Conservation (phyloP, 305 asterid species). For the Fraxinus nigra region DNA sequence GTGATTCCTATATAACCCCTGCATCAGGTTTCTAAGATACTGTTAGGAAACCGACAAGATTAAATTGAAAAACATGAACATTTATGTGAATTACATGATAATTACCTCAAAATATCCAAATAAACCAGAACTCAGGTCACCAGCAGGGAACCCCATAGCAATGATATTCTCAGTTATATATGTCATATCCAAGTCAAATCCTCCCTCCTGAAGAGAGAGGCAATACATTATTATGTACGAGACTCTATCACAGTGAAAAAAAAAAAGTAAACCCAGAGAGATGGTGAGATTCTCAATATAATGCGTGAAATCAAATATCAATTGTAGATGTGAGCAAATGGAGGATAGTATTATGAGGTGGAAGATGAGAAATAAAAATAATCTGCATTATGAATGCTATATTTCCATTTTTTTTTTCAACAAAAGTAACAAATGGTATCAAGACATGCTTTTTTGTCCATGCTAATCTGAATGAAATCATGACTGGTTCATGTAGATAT, state of each 20-base stretch:
- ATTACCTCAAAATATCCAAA: slow-evolving; percentile 95
- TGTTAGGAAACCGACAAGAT: slow-evolving; percentile 20
- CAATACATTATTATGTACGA: slow-evolving; percentile 12
- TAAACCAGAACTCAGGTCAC: slow-evolving; percentile 94
- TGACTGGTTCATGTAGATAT: neutral
- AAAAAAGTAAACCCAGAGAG: slow-evolving; percentile 16
- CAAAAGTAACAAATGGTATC: neutral
- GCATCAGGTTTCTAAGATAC: slow-evolving; percentile 31
- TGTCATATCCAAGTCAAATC: slow-evolving; percentile 98
- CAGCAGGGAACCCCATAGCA: slow-evolving; percentile 99
- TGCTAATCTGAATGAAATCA: neutral
- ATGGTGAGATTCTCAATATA: slow-evolving; percentile 1
- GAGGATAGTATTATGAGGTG: neutral
- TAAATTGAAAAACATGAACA: neutral
- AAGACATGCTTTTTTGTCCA: neutral
- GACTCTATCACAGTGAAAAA: slow-evolving; percentile 16
- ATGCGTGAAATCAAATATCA: slow-evolving; percentile 1
- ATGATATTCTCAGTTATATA: slow-evolving; percentile 94
- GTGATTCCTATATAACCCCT: slow-evolving; percentile 92
- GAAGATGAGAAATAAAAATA: slow-evolving; percentile 10
- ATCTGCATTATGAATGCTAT: slow-evolving; percentile 10
- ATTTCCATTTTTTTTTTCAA: neutral
- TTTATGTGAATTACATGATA: slow-evolving; percentile 12
- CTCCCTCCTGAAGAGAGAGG: slow-evolving; percentile 67
- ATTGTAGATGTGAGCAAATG: neutral